Base-by-base conservation (phyloP, 352 stramenopile species). In the Phytopythium aichiense region DNA sequence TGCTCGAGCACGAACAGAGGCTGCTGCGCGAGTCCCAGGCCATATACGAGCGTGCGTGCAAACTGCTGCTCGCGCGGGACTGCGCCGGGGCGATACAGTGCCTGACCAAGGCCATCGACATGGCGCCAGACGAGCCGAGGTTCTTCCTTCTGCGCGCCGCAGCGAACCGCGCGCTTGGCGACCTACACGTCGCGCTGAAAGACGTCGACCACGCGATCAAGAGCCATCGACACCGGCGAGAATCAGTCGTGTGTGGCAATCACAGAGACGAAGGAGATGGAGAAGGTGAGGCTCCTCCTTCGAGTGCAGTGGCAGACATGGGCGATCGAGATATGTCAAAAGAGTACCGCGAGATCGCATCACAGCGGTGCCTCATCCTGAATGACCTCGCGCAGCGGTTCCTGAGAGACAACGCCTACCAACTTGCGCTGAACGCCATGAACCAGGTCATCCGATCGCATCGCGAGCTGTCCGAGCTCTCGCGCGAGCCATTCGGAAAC, bases 341-440 rank as follows among this genome's bases (percentile, higher is more conserved):
- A 15, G 74, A 86, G 52, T 88, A 83, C 49, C 69, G 68, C 1
- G 83, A 92, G 25, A 91, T 92, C 37, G 69, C 75, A 9, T 81
- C 72, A 33, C 82, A 89, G 71, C 81, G 81, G 3, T 88, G 82
- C 45, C 68, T 92, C 38, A 91, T 95, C 43, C 59, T 95, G 18
- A 89, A 88, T 51, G 86, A 92, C 58, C 73, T 92, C 1, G 81
- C 79, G 23, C 72, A 80, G 25, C 68, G 71, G 7, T 89, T 89
- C 49, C 33, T 92, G 25, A 57, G 40, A 7, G 65, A 81, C 38
- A 76, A 86, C n/a, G 77, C 73, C 7, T 92, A 73, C 42, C 79
- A 95, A 13, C 68, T 91, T 9, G 81, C 81, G 42, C 73, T 92
- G 33, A 94, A 91, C 43, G 78, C 81, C 33, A 88, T 92, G 72